Evolutionary conservation across 306 rosid genomes (phyloP).

Genomic region (Quercus engelmannii): DNA sequence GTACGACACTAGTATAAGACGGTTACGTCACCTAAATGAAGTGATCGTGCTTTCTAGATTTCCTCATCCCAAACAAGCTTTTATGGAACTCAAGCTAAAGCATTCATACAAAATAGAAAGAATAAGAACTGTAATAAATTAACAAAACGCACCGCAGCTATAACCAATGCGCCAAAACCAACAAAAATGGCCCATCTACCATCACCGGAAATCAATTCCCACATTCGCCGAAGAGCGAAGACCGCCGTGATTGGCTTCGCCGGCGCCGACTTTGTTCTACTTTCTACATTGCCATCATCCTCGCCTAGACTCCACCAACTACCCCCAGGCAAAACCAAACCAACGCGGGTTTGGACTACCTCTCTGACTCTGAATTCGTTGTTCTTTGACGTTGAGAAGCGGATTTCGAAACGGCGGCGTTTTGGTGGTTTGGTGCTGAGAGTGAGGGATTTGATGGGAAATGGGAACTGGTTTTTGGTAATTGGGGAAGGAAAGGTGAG

Average conservation of each 20-base stretch:
- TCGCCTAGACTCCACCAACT: constrained; percentile 56
- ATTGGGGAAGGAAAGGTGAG: not conserved
- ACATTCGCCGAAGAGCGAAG: constrained; percentile 50
- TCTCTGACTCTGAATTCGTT: not conserved
- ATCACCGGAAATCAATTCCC: constrained; percentile 47
- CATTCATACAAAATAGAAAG: not conserved
- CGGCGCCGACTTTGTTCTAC: constrained; percentile 5
- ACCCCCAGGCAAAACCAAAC: constrained; percentile 22
- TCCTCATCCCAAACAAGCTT: no score
- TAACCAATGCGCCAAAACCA: constrained; percentile 38
- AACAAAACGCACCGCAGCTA: constrained; percentile 51
- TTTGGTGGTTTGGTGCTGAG: not conserved
- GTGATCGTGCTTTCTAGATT: no score
- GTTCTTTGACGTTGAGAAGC: not conserved
- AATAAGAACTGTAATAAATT: not conserved
- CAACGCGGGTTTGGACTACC: constrained; percentile 8
- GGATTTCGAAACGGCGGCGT: constrained; percentile 10
- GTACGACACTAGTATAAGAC: no score
- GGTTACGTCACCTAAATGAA: no score
- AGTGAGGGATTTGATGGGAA: constrained; percentile 1
- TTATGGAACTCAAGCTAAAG: no score
- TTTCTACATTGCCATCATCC: constrained; percentile 7
- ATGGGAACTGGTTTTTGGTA: not conserved
- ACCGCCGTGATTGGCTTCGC: constrained; percentile 32
- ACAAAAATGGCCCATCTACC: constrained; percentile 39